A percentile compares a stretch with the other conserved stretches of the same genome.
phyloP scores from a whole-genome alignment of 1,139 yeast genomes.

The Geotrichum bryndzae region DNA sequence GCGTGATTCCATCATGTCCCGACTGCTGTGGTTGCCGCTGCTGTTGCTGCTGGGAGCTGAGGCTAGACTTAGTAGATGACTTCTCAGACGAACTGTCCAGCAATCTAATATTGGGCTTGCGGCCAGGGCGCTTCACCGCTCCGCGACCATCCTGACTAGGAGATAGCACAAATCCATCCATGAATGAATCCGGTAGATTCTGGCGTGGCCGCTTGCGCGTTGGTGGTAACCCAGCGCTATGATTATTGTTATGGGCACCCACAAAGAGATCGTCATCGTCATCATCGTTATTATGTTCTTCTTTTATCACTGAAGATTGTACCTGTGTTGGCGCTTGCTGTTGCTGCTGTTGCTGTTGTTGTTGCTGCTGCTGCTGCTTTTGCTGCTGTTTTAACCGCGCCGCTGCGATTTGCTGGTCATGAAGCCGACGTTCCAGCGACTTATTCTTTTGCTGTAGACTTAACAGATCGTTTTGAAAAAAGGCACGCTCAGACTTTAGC shows the following conservation, averaged over 20 bases:
- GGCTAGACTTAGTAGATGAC: neutral
- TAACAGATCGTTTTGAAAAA: constrained; percentile 42
- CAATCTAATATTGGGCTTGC: neutral
- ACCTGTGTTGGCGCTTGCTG: neutral
- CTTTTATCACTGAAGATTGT: neutral
- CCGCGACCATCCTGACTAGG: neutral
- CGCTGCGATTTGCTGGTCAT: constrained; percentile 13
- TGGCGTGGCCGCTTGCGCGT: constrained; percentile 19
- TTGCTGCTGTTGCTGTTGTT: neutral
- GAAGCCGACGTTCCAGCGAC: constrained; percentile 2
- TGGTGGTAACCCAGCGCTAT: neutral
- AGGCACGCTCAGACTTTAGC: constrained; percentile 66
- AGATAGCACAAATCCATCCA: constrained; percentile 26
- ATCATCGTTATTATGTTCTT: neutral
- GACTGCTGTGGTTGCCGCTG: neutral
- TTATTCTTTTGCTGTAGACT: constrained; percentile 1
- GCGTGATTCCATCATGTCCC: neutral
- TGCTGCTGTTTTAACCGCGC: neutral
- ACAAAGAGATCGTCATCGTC: neutral
- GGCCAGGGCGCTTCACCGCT: neutral
- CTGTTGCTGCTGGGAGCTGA: neutral
- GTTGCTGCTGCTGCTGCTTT: neutral
- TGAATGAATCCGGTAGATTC: constrained; percentile 26
- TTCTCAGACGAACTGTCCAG: constrained; percentile 10
- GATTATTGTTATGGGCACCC: neutral